Base-by-base conservation (phyloP, 2,329 filamentous ascomycete species). In the Neofusicoccum sp. region DNA sequence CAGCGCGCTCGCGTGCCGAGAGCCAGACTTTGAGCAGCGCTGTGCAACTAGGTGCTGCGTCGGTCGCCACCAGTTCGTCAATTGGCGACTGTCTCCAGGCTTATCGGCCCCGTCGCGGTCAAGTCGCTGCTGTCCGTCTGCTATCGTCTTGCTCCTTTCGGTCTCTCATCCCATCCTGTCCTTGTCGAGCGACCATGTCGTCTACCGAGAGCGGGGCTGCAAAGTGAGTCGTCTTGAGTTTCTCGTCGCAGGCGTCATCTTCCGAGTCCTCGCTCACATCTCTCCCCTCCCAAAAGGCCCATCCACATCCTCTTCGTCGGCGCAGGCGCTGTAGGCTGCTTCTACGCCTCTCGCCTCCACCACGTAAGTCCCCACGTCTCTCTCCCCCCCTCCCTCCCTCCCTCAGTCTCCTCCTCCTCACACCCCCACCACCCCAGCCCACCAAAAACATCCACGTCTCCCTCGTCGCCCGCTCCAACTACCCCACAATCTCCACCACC, bases 401-500 rank as follows among this genome's bases (percentile, higher is more conserved):
- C n/a, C 33, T 8, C 41, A 61, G 11, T 45, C 30, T 20, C 33
- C 16, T 9, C 11, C 30, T n/a, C 6, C 26, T 60, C 26, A 38
- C 45, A 33, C 12, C 6, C 26, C 26, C 9, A 38, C 28, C 51
- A 3, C 12, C 16, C 47, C 63, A 62, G 48, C 58, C 61, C 38
- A 66, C 65, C 8, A 65, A 69, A 1, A 80, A 83, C 60, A 77
- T 86, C 41, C 77, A 82, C 61, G 85, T 89, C 53, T 90, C 88
- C 4, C 84, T 90, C 45, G 85, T 90, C 58, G 90, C 88, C 64
- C 84, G 89, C 51, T 90, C 88, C 41, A 91, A 91, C 76, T 91
- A 89, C 78, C 73, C 78, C 26, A 83, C 82, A 34, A 86, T 91
- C 47, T 79, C 81, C 58, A 73, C 77, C 8, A 75, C 80, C 26